Evolutionary conservation across 352 stramenopile genomes (phyloP).

Genomic region (Phytophthora podocarpi): DNA sequence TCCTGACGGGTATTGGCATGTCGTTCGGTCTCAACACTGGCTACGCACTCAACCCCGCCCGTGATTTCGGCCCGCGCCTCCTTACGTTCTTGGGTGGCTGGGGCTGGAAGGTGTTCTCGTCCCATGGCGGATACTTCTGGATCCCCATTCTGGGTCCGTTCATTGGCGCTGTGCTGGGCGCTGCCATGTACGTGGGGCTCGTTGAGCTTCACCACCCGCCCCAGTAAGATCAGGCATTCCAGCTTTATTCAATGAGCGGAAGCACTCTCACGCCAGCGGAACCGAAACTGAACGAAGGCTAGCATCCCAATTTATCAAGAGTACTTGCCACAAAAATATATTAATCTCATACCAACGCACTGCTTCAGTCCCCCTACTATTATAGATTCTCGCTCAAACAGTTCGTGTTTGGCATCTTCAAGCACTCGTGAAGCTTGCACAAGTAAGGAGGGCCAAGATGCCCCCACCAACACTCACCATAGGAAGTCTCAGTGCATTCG

Average conservation of each 20-base stretch:
- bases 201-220: conserved; percentile 65
- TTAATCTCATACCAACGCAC: too few species aligned
- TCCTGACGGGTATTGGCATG: conserved; percentile 44
- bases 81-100: conserved; percentile 55
- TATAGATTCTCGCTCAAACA: too few species aligned
- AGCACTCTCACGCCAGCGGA: too few species aligned
- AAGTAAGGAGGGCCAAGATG: conserved; percentile 8
- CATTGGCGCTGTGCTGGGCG: conserved; percentile 63
- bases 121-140: conserved; percentile 76
- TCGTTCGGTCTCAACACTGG: conserved; percentile 44
- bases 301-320: conserved; percentile 27
- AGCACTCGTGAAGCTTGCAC: too few species aligned
- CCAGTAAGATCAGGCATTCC: too few species aligned
- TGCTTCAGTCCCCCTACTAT: too few species aligned
- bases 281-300: conserved; percentile 27
- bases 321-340: conserved; percentile 19
- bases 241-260: too few species aligned
- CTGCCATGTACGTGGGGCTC: conserved; percentile 68
- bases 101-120: conserved; percentile 48
- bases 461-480: background rate
- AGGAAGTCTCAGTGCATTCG: background rate
- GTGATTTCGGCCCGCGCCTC: conserved; percentile 52
- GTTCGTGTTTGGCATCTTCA: too few species aligned
- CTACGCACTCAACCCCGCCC: conserved; percentile 49
- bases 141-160: conserved; percentile 77